These are phyloP conservation scores for Fraxinus platypoda DNA, from an alignment of 305 asterid genomes.

Conservation along the genomic window DNA sequence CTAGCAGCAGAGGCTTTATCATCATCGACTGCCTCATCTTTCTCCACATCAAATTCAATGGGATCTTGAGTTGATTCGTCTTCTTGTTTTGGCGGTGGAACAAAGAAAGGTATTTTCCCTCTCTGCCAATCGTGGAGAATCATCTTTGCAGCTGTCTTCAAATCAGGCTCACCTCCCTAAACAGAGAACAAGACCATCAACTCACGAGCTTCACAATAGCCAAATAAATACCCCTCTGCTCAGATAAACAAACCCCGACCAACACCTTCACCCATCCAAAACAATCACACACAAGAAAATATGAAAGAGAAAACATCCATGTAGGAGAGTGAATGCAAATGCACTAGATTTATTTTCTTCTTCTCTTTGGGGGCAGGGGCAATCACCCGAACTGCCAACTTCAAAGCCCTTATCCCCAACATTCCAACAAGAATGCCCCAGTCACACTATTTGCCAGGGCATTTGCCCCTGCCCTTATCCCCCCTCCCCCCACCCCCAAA, in stretches of 20 bases:
- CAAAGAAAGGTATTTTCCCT: slow-evolving; percentile 83
- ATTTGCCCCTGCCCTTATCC: no score
- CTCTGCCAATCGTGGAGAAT: slow-evolving; percentile 97
- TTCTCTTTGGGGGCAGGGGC: not conserved
- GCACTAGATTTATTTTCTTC: not conserved
- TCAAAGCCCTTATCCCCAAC: not conserved
- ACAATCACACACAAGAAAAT: not conserved
- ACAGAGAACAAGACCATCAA: not conserved
- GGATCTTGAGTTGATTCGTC: slow-evolving; percentile 29
- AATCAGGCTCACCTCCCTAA: slow-evolving; percentile 96
- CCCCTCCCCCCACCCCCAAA: not conserved
- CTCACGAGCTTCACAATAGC: not conserved
- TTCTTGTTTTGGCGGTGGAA: slow-evolving; percentile 71
- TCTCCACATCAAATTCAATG: slow-evolving; percentile 27
- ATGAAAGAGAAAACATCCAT: not conserved
- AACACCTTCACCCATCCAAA: not conserved
- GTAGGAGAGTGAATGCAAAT: not conserved
- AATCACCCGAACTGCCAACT: not conserved
- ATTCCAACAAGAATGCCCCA: not conserved
- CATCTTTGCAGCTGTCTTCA: slow-evolving; percentile 88
- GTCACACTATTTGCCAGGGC: not conserved
- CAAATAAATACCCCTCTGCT: not conserved
- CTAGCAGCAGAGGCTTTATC: slow-evolving; percentile 50
- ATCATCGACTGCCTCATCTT: slow-evolving; percentile 29
- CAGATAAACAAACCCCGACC: not conserved